Evolutionary conservation across 495 filamentous ascomycete genomes (phyloP), one percentile per base, ranked within the genome.

Genomic region (Neurospora sp.): DNA sequence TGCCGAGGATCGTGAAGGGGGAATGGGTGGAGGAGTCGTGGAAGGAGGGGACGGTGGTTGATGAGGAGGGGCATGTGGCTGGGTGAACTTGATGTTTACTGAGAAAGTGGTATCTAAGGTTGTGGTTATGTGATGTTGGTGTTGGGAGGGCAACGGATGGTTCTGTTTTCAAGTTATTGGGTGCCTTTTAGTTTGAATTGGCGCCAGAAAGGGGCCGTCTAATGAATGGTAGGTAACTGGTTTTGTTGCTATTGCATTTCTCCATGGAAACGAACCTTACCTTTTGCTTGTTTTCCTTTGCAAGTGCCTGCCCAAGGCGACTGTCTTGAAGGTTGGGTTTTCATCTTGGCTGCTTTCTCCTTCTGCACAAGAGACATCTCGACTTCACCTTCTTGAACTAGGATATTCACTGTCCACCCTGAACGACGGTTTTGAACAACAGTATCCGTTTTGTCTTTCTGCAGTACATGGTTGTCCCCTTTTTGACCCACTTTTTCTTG

Each of bases 11-110:
- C 35, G 91, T 98, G 14, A 88, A 81, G 2, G 74, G 83, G 35
- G 83, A 85, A 22, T 99, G 96, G 96, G 82, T 97, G 1, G 85
- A 89, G 69, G 88, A 93, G 72, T 91, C 92, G 76, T 96, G 94
- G 93, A 82, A 82, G 72, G 91, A 93, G 80, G 85, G 85, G 72
- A 97, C 95, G 9, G 74, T 92, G 61, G 76, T 98, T 70, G 94
- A 98, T 78, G 96, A 98, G 86, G 93, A 94, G 75, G 82, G 80
- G 39, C 88, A 85, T 77, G 81, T 73, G n/a, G 78, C 81, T 31
- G 14, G 53, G 53, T 61, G 48, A 59, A 59, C 11, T 59, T 22
- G 48, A 59, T 31, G 22, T 22, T 12, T 59, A 22, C 48, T 27
- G 11, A 27, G n/a, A 2, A 22, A 4, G 48, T 59, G 22, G 48